Evolutionary conservation across 2,329 filamentous ascomycete species (phyloP).

Genomic region (Xylariaceae sp.): DNA sequence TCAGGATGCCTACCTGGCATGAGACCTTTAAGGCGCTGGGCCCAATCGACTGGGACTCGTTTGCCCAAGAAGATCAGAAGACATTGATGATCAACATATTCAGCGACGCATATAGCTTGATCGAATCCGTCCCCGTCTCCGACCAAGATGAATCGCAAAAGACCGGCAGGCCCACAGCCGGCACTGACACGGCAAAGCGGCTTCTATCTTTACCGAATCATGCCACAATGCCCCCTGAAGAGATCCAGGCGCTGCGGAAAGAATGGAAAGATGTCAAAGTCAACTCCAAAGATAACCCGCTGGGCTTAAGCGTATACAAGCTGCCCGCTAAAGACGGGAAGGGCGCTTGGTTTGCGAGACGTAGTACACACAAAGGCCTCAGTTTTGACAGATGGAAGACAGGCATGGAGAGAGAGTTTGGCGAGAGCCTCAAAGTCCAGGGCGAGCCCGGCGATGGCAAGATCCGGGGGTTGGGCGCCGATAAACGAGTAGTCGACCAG

Average conservation of each 20-base stretch:
- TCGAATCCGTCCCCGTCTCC: constrained; percentile 68
- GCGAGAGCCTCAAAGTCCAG: constrained; percentile 66
- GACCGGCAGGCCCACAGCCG: constrained; percentile 46
- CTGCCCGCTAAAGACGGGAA: constrained; percentile 71
- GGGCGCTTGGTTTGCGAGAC: constrained; percentile 83
- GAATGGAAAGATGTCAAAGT: constrained; percentile 85
- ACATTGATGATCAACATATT: constrained; percentile 57
- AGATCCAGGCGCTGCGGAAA: constrained; percentile 57
- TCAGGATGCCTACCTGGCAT: constrained; percentile 31
- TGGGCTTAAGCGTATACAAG: constrained; percentile 75
- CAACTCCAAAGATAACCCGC: constrained; percentile 65
- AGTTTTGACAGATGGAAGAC: constrained; percentile 72
- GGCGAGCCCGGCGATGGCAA: constrained; percentile 66
- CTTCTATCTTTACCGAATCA: constrained; percentile 38
- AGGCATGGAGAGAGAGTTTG: constrained; percentile 74
- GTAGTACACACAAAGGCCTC: constrained; percentile 75
- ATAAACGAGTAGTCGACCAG: constrained; percentile 63
- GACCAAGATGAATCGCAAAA: constrained; percentile 37
- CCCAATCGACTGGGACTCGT: constrained; percentile 43
- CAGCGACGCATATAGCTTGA: constrained; percentile 60
- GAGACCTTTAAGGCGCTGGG: constrained; percentile 48
- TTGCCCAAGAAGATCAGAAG: constrained; percentile 42
- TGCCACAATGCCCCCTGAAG: constrained; percentile 46
- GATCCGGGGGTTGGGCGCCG: constrained; percentile 80
- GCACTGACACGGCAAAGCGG: constrained; percentile 48